Evolutionary conservation across 352 stramenopile genomes (phyloP), one percentile per base, ranked within the genome.

Genomic region (Phytophthora nicotianae): DNA sequence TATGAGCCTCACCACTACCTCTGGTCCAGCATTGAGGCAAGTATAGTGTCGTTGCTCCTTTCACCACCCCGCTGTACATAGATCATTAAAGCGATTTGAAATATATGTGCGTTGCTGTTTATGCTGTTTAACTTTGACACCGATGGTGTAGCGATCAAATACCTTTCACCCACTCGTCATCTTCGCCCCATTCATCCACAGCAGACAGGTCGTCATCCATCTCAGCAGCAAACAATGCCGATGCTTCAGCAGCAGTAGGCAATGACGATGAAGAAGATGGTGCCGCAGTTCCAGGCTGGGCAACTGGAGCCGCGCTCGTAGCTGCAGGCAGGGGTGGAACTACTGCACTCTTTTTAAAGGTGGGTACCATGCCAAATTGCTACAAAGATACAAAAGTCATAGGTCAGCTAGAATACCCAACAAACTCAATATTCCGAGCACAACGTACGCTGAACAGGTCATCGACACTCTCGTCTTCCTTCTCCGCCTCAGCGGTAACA

Each of bases 301-400:
- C 58, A 37, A 58, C 21, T 58, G 58, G 47, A 19, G 55, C 16
- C 38, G 59, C 54, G 23, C 51, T 53, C 19, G 56, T 63, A 40
- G 71, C 48, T 38, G 67, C 47, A 38, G 65, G 48, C n/a, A 69
- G 54, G 62, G 66, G 46, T 41, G 33, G 32, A 14, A 70, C 55
- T 65, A 77, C 72, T 35, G 75, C 70, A 55, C 72, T 79, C 43
- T 89, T 87, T 55, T 89, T 88, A 62, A 94, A 90, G 37, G 70
- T 89, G 20, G 83, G 81, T 21, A 92, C 83, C 81, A 94, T 90
- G 5, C 81, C 83, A 56, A 94, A 94, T 90, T 94, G 81, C 85
- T 94, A 58, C 38, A 69, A 61, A 14, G 26, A 65, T 2, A 57
- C 10, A 3, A 32, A 13, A 13, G 29, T 35, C 29, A 35, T n/a